Base-by-base conservation (phyloP, 2,329 filamentous ascomycete species). In the Cucurbitaria berberidis region DNA sequence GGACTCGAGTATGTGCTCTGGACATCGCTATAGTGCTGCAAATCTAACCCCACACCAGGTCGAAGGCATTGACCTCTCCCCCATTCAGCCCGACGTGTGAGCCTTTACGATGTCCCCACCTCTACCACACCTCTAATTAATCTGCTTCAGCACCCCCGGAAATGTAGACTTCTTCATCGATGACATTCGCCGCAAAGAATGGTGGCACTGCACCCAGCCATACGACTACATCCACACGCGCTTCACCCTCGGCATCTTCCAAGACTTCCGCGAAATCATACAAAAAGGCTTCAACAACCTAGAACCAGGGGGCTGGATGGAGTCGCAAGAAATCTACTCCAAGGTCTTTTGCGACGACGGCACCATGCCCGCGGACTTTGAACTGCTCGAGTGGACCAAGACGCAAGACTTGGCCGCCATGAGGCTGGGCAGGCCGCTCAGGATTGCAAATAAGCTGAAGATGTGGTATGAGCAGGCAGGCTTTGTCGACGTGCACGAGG, bases 161-260 rank as follows among this genome's bases (percentile, higher is more conserved):
- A 93, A 93, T 57, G 87, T 91, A 13, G 84, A 86, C 57, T 93
- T 93, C 60, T 85, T 86, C 55, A 82, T 93, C 40, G 88, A 91
- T 66, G 89, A 92, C 67, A 80, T 82, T 45, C 84, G 86, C 65
- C 77, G 80, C 1, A 77, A 59, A 9, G 82, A 88, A 49, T 86
- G 85, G 84, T 75, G 83, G 74, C 67, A 84, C 74, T 75, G 79
- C 5, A 51, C 48, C 19, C 53, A 63, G 10, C 63, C 75, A 59
- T 80, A 87, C 62, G 85, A 88, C 70, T 82, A 82, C 53, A 80
- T 89, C 51, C 86, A 87, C 70, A 80, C 83, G 2, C 80, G 83
- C 39, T 76, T 84, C 62, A 78, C 89, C 73, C 76, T 78, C 2
- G 86, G 86, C 18, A 79, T 81, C 42, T 81, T 88, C 57, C 71